Conservation (phyloP, 1,139 yeast genomes). For the Yarrowia galli region DNA sequence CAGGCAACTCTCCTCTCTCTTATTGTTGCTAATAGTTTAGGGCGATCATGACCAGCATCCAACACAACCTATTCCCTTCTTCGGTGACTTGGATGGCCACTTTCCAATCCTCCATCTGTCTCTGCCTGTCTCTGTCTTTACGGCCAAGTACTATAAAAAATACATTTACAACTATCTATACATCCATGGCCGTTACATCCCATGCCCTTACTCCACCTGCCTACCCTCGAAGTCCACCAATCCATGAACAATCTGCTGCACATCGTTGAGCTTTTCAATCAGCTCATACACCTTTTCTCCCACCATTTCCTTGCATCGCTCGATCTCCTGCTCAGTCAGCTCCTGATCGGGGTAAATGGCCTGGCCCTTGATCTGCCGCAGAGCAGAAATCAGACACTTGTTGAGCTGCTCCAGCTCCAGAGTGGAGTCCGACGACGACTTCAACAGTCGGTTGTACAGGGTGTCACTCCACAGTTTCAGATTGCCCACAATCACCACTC, state of each 20-base stretch:
- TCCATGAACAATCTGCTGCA: conserved; percentile 17
- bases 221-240: conserved; percentile 30
- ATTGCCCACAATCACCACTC: conserved; percentile 85
- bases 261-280: conserved; percentile 6
- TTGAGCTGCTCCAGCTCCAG: conserved; percentile 45
- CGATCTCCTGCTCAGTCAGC: conserved; percentile 60
- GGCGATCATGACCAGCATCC: too few relatives aligned
- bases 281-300: conserved; percentile 33
- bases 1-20: too few relatives aligned
- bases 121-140: too few relatives aligned
- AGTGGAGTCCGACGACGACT: conserved; percentile 40
- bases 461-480: conserved; percentile 71
- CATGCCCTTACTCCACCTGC: neutral
- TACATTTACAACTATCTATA: conserved; percentile 5
- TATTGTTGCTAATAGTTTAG: too few relatives aligned
- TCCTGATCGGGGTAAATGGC: conserved; percentile 66
- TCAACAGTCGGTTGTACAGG: conserved; percentile 46
- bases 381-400: conserved; percentile 48
- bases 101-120: too few relatives aligned
- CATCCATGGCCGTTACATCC: neutral
- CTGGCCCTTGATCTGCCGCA: conserved; percentile 47
- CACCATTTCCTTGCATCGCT: conserved; percentile 48
- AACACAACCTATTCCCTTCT: too few relatives aligned
- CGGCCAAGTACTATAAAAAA: too few relatives aligned
- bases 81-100: too few relatives aligned